Conservation (phyloP, 495 filamentous ascomycete species). For the Xylaria venustula region DNA sequence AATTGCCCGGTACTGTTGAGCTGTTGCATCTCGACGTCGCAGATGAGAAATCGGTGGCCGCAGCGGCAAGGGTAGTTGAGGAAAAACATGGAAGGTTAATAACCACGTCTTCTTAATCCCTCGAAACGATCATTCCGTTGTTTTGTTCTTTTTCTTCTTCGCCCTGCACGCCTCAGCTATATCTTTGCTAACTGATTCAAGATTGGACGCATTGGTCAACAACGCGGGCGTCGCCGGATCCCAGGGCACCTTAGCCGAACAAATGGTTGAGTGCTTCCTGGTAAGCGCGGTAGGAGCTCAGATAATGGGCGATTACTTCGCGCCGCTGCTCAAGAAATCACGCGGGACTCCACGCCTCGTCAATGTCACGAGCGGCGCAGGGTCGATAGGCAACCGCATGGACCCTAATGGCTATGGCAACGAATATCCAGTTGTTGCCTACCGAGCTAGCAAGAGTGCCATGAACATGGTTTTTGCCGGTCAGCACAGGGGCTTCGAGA, state of each 20-base stretch:
- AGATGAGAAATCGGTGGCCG: background rate
- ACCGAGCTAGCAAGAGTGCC: background rate
- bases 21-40: background rate
- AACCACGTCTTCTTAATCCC: background rate
- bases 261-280: constrained; percentile 1
- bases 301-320: background rate
- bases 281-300: background rate
- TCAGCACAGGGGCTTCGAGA: background rate
- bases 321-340: background rate
- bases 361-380: background rate
- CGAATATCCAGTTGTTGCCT: background rate
- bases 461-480: background rate
- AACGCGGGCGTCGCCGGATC: background rate
- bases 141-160: background rate
- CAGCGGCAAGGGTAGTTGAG: background rate
- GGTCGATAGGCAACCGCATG: background rate
- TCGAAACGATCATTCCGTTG: background rate
- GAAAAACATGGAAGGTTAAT: background rate
- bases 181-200: background rate
- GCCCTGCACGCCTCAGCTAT: background rate
- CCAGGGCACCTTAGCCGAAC: background rate
- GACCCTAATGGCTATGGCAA: background rate
- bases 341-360: background rate
- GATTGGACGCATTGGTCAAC: background rate
- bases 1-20: background rate